phyloP scores from a whole-genome alignment of 176 grass and related monocot species.

The Carex myosuroides region DNA sequence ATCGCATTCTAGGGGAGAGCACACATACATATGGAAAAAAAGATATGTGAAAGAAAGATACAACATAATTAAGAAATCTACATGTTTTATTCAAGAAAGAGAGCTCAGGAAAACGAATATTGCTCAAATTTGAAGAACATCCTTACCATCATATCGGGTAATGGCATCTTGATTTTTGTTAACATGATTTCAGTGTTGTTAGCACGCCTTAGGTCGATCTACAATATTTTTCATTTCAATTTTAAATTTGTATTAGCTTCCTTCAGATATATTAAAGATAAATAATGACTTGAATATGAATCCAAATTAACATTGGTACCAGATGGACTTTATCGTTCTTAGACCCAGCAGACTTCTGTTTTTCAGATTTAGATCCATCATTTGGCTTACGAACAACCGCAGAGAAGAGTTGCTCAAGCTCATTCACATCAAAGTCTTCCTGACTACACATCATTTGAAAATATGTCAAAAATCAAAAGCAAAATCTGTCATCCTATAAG shows the following conservation, averaged over 20 bases:
- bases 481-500: not conserved
- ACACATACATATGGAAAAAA: not conserved
- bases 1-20: slow-evolving; percentile 52
- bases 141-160: slow-evolving; percentile 87
- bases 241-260: slow-evolving; percentile 8
- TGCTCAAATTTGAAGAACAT: slow-evolving; percentile 5
- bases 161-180: slow-evolving; percentile 99
- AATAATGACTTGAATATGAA: slow-evolving; percentile 12
- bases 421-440: slow-evolving; percentile 75
- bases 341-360: slow-evolving; percentile 59
- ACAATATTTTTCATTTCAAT: slow-evolving; percentile 24
- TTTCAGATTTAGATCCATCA: slow-evolving; percentile 43
- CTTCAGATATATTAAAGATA: not conserved
- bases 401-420: slow-evolving; percentile 71
- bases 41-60: not conserved
- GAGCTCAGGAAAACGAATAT: not conserved
- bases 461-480: slow-evolving; percentile 9
- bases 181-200: slow-evolving; percentile 99
- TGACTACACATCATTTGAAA: slow-evolving; percentile 47
- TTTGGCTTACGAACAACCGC: slow-evolving; percentile 66
- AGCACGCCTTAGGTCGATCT: slow-evolving; percentile 83
- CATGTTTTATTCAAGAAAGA: slow-evolving; percentile 3
- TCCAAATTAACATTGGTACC: slow-evolving; percentile 34
- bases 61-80: not conserved
- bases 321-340: slow-evolving; percentile 88